A percentile compares a stretch with the other conserved stretches of the same genome.
Evolutionary conservation across 2,329 filamentous ascomycete genomes (phyloP).

Genomic region (Penicillium crustosum): DNA sequence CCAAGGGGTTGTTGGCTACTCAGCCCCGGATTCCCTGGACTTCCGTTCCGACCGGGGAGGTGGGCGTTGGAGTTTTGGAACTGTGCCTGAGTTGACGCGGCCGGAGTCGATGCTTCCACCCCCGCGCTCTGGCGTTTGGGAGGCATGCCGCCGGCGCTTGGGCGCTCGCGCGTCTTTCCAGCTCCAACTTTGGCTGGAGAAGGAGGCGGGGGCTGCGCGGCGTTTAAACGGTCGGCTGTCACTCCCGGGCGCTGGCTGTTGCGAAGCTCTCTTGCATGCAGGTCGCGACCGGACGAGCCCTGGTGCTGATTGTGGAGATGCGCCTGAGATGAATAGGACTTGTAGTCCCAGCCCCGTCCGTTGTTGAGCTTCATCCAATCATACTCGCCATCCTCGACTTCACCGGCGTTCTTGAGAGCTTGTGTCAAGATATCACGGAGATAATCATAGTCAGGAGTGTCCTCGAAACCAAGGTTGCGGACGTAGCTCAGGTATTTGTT

Average conservation of each 20-base stretch:
- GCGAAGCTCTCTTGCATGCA: constrained; percentile 67
- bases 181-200: constrained; percentile 76
- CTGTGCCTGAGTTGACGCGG: constrained; percentile 90
- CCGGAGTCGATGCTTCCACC: constrained; percentile 73
- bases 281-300: constrained; percentile 79
- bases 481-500: constrained; percentile 97
- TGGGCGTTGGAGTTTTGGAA: constrained; percentile 96
- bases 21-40: constrained; percentile 57
- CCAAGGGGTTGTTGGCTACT: constrained; percentile 57
- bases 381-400: constrained; percentile 96
- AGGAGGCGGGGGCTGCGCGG: constrained; percentile 84
- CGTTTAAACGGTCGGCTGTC: constrained; percentile 87
- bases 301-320: constrained; percentile 77
- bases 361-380: constrained; percentile 99
- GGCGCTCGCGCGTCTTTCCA: constrained; percentile 69
- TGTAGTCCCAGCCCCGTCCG: constrained; percentile 88
- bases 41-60: constrained; percentile 64
- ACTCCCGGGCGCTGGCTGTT: constrained; percentile 63
- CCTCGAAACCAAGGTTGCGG: constrained; percentile 95
- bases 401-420: constrained; percentile 88
- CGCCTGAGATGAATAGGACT: constrained; percentile 67
- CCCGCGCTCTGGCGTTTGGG: constrained; percentile 70
- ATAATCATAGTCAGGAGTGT: constrained; percentile 98
- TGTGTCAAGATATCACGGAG: constrained; percentile 94
- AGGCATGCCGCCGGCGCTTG: constrained; percentile 73